These are phyloP conservation scores for Huntiella omanensis DNA, from an alignment of 2,329 filamentous ascomycete species.

Conservation along the genomic window DNA sequence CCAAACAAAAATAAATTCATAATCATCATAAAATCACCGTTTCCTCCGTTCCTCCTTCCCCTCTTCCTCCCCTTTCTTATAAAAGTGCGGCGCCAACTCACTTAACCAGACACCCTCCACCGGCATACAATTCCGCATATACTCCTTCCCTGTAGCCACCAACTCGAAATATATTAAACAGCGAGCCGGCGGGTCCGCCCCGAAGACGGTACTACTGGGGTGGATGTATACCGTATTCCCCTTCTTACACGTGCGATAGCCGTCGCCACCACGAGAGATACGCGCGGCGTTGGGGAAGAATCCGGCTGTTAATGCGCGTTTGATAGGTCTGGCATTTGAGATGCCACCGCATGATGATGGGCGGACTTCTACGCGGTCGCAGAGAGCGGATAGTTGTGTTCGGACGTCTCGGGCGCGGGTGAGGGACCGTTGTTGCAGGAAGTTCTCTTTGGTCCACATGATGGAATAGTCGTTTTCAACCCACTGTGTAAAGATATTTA, in stretches of 20 bases:
- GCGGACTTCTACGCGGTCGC: conserved; percentile 77
- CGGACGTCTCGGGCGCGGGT: conserved; percentile 78
- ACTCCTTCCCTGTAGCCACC: conserved; percentile 74
- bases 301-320: conserved; percentile 72
- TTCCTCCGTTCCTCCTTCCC: conserved; percentile 50
- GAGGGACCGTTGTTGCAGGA: conserved; percentile 76
- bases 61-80: conserved; percentile 82
- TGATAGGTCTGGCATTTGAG: conserved; percentile 52
- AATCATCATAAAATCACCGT: conserved; percentile 14
- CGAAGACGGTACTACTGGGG: conserved; percentile 64
- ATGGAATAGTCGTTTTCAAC: conserved; percentile 76
- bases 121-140: conserved; percentile 74
- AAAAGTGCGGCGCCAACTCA: conserved; percentile 84
- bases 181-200: conserved; percentile 54
- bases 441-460: conserved; percentile 84
- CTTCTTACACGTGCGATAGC: conserved; percentile 82
- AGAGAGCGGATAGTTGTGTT: conserved; percentile 80
- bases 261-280: conserved; percentile 65
- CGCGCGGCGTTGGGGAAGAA: conserved; percentile 90
- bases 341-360: conserved; percentile 45
- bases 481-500: conserved; percentile 94
- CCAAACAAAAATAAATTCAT: conserved; percentile 10
- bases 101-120: conserved; percentile 69
- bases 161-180: conserved; percentile 79
- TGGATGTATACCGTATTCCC: conserved; percentile 82